These are phyloP conservation scores for Fusarium luffae DNA, from an alignment of 2,329 filamentous ascomycete genomes.

Conservation along the genomic window DNA sequence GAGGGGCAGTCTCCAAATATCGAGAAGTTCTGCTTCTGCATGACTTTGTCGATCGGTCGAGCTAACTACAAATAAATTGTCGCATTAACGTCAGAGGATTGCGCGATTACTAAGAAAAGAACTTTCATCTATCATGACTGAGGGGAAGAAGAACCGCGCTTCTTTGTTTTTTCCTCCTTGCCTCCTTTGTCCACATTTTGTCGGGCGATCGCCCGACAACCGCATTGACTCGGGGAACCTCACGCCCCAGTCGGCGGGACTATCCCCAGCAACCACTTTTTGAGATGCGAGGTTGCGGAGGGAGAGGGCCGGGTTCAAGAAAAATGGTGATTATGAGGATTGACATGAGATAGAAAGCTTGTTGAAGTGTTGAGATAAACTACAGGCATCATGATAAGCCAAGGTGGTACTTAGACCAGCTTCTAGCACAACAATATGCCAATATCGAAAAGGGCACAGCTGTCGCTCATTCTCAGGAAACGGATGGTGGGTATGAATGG, in stretches of 20 bases:
- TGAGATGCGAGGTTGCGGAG: slow-evolving; percentile 29
- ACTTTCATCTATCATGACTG: slow-evolving; percentile 35
- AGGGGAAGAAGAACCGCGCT: slow-evolving; percentile 22
- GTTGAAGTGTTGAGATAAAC: neutral
- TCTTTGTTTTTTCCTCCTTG: slow-evolving; percentile 5
- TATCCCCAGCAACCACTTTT: slow-evolving; percentile 17
- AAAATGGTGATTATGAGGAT: neutral
- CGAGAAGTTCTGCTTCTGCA: neutral
- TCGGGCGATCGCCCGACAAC: slow-evolving; percentile 48
- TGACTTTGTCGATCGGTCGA: neutral
- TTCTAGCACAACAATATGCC: neutral
- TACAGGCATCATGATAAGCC: neutral
- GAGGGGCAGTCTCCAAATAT: neutral
- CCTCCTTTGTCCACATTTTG: neutral
- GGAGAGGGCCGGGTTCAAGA: neutral
- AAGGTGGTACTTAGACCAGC: neutral
- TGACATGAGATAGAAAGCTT: neutral
- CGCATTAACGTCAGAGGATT: slow-evolving; percentile 26
- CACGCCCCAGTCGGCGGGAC: slow-evolving; percentile 27
- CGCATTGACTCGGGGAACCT: slow-evolving; percentile 32
- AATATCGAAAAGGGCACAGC: neutral
- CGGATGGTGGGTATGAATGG: slow-evolving; percentile 14
- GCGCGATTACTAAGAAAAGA: slow-evolving; percentile 38
- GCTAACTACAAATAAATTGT: slow-evolving; percentile 8
- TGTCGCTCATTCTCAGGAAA: neutral